Conservation (phyloP, 345 rosid species). For the Isatis tinctoria region DNA sequence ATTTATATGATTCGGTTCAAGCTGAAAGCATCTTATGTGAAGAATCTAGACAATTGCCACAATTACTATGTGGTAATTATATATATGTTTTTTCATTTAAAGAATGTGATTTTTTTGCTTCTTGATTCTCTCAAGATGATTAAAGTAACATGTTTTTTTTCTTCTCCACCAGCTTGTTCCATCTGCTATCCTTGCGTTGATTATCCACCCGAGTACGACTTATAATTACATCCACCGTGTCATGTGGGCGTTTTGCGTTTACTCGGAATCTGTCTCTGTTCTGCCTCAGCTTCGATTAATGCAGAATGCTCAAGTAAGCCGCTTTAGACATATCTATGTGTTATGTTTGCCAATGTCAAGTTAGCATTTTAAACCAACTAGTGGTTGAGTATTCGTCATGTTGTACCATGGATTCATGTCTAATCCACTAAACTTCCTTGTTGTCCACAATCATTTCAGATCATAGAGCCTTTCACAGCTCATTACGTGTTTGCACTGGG, state of each 20-base stretch:
- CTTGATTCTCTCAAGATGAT: not conserved
- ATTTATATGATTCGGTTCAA: constrained; percentile 68
- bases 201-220: constrained; percentile 43
- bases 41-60: constrained; percentile 57
- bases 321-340: not conserved
- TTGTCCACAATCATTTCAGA: constrained; percentile 36
- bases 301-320: constrained; percentile 74
- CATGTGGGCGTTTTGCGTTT: constrained; percentile 66
- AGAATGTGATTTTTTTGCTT: not conserved
- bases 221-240: constrained; percentile 14
- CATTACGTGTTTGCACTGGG: constrained; percentile 89
- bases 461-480: constrained; percentile 81
- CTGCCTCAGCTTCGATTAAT: constrained; percentile 85
- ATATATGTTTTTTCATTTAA: not conserved
- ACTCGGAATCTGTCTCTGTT: constrained; percentile 69
- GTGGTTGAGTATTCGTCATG: not conserved
- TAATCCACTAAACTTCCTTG: not conserved
- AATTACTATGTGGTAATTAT: constrained; percentile 49
- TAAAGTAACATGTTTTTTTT: not conserved
- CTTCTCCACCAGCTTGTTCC: constrained; percentile 51
- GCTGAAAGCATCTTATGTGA: constrained; percentile 61
- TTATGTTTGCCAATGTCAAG: not conserved
- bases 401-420: not conserved
- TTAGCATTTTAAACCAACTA: not conserved
- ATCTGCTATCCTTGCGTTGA: constrained; percentile 43